A percentile compares a stretch with the other conserved stretches of the same genome.
Evolutionary conservation across 2,329 filamentous ascomycete species (phyloP).

Genomic region (Sclerotinia spermophila): DNA sequence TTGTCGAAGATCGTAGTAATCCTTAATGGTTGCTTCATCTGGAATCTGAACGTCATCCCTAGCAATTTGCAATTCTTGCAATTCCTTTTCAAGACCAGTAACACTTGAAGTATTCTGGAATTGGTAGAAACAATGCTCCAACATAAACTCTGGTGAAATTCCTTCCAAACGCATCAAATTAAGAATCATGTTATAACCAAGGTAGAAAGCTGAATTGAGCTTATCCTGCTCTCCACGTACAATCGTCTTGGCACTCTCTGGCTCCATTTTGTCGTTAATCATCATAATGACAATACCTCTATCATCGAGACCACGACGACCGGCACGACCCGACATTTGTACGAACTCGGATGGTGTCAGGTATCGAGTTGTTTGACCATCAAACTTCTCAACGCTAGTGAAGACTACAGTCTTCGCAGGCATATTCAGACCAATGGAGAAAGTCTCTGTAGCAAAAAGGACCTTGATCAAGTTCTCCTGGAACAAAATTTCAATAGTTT

Average conservation of each 20-base stretch:
- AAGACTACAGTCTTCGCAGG: conserved; percentile 99
- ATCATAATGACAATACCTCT: conserved; percentile 99
- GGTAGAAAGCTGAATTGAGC: conserved; percentile 94
- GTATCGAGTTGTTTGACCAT: conserved; percentile 75
- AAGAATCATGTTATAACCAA: conserved; percentile 99
- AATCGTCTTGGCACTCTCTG: conserved; percentile 87
- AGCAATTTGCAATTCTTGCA: conserved; percentile 73
- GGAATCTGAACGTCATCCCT: conserved; percentile 70
- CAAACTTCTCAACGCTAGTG: conserved; percentile 92
- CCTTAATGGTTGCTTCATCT: conserved; percentile 84
- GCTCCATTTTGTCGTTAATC: conserved; percentile 95
- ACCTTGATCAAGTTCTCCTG: conserved; percentile 98
- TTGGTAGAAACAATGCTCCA: conserved; percentile 97
- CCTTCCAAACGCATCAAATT: conserved; percentile 96
- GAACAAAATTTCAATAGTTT: conserved; percentile 98
- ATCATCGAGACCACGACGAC: conserved; percentile 94
- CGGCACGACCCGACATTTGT: conserved; percentile 97
- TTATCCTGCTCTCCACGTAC: conserved; percentile 96
- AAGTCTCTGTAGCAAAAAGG: conserved; percentile 95
- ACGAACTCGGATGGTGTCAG: conserved; percentile 95
- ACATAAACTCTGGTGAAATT: conserved; percentile 98
- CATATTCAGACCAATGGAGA: conserved; percentile 99
- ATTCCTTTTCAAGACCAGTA: conserved; percentile 75
- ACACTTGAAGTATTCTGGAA: conserved; percentile 95
- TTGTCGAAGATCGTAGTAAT: conserved; percentile 88